Base-by-base conservation (phyloP, 108 stramenopile genomes). In the Schizochytrium sp. region DNA sequence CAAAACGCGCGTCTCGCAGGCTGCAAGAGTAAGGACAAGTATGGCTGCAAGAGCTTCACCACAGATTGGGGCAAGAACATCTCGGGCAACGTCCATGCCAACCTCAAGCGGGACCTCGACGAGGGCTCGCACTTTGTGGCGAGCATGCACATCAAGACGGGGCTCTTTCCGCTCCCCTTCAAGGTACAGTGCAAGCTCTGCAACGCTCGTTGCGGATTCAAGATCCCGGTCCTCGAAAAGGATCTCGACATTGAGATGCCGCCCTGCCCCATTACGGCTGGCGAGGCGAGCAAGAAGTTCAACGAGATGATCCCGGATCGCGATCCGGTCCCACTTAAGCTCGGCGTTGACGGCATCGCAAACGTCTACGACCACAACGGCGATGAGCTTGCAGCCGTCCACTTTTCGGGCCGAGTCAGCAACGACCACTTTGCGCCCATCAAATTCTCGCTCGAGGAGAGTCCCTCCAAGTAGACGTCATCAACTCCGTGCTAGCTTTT, bases 31-130 rank as follows among this genome's bases (percentile, higher is more conserved):
- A 53, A 47, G 76, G 76, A 83, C 51, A 83, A 83, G 76, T 83
- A 53, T 18, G 76, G 76, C 48, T 83, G 76, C 76, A 83, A 53
- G 25, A 53, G 51, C 48, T 28, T 83, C 25, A 83, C 19, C 18
- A 83, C 76, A 23, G 76, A 83, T 23, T 83, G 76, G 76, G 76
- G 76, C 6, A 83, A 83, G 76, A 83, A 83, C 76, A 83, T 83
- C 76, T 83, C 76, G n/a, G 76, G 76, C 25, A 28, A 12, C 25
- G 76, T 83, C 1, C 76, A 83, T 23, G 76, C 76, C 10, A 53
- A 53, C 18, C 76, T 83, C 18, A 83, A 83, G 76, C 6, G 48
- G 10, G 76, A 83, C 25, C 76, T 83, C 76, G 28, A 53, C 16
- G 76, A 83, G 28, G 76, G 76, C 8, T 83, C 76, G 48, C 51